phyloP scores from a whole-genome alignment of 2,329 filamentous ascomycete genomes.

The Pseudopithomyces maydicus region DNA sequence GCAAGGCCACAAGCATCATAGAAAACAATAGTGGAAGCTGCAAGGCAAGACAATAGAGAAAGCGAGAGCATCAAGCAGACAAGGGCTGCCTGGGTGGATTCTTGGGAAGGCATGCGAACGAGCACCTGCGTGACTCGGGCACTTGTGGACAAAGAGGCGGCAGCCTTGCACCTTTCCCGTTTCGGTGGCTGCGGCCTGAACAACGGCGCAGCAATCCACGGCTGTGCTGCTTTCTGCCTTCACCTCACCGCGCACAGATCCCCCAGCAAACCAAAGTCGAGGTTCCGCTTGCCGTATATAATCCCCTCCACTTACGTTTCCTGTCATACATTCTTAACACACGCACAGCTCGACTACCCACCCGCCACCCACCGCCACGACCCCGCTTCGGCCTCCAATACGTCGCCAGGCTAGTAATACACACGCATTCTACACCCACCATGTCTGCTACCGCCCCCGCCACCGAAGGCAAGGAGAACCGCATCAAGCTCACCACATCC shows the following conservation, averaged over 20 bases:
- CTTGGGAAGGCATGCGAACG: not conserved
- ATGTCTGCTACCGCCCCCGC: conserved; percentile 15
- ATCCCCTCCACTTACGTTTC: not conserved
- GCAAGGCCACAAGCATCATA: not conserved
- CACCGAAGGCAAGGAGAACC: conserved; percentile 20
- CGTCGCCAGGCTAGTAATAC: not conserved
- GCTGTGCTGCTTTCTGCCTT: conserved; percentile 6
- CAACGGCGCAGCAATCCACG: conserved; percentile 19
- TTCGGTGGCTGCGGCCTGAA: conserved; percentile 21
- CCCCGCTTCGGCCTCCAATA: not conserved
- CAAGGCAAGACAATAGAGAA: too few species aligned
- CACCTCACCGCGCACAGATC: not conserved
- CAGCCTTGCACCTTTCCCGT: conserved; percentile 29
- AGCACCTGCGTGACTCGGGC: not conserved
- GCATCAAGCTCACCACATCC: conserved; percentile 51
- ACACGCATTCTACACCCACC: conserved; percentile 13
- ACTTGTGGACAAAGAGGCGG: conserved; percentile 16
- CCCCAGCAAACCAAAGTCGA: not conserved
- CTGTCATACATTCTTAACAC: not conserved
- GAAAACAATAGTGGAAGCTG: too few species aligned
- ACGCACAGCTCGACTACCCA: not conserved
- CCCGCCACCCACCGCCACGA: not conserved
- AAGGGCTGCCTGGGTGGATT: not conserved
- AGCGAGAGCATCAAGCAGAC: not conserved
- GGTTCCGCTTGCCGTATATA: conserved; percentile 1